Percentiles rank a stretch among this genome's conserved stretches.
These are phyloP conservation scores for Chaetothyriales sp. DNA, from an alignment of 2,329 filamentous ascomycete genomes.

Conservation along the genomic window DNA sequence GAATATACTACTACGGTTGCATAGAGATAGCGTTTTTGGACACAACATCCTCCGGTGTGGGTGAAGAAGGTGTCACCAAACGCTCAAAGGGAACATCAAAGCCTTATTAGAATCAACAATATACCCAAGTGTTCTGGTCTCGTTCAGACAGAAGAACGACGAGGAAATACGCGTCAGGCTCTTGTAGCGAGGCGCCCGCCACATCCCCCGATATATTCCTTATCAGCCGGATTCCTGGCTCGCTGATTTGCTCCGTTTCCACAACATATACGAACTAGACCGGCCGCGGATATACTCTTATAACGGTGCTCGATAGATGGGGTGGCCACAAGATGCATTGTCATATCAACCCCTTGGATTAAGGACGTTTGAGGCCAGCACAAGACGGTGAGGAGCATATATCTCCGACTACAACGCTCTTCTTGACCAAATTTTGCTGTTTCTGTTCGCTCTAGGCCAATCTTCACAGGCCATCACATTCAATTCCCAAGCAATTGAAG, in stretches of 20 bases:
- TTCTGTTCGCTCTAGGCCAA: background rate
- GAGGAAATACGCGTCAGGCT: background rate
- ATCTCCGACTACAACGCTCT: background rate
- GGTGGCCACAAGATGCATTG: background rate
- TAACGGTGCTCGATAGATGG: background rate
- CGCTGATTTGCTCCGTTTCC: background rate
- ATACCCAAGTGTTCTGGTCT: background rate
- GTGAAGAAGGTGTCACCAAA: background rate
- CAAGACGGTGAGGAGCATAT: background rate
- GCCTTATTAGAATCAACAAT: background rate
- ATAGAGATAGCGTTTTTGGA: background rate
- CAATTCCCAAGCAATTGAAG: background rate
- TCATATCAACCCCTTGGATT: background rate
- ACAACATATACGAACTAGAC: background rate
- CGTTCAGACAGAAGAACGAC: background rate
- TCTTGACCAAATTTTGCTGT: no score
- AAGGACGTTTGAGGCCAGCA: background rate
- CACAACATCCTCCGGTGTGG: background rate
- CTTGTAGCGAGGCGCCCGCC: background rate
- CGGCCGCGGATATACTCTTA: background rate
- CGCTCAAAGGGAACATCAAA: background rate
- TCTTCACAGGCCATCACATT: background rate
- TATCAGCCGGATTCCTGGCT: background rate
- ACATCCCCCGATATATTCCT: background rate
- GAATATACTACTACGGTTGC: background rate